phyloP scores from a whole-genome alignment of 768 basidiomycete genomes.

The Lentinula sp. region DNA sequence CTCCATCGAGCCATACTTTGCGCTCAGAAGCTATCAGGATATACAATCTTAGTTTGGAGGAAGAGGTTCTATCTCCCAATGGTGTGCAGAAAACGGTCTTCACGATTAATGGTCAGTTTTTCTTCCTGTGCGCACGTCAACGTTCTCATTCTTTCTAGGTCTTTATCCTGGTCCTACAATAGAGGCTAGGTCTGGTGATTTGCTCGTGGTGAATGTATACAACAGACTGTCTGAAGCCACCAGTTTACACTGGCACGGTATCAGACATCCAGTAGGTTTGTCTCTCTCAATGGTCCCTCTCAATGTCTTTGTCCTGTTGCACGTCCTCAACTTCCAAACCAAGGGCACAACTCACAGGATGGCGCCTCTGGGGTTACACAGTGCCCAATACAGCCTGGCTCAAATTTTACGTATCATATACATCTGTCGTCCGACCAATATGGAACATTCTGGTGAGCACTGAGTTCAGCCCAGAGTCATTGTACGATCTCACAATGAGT shows the following conservation, averaged over 20 bases:
- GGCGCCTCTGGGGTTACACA: slow-evolving; percentile 5
- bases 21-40: not conserved
- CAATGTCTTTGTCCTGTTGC: not conserved
- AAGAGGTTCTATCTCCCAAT: not conserved
- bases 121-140: not conserved
- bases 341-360: slow-evolving; percentile 4
- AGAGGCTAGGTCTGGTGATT: slow-evolving; percentile 27
- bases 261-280: slow-evolving; percentile 2
- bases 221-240: slow-evolving; percentile 25
- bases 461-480: too few species aligned
- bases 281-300: not conserved
- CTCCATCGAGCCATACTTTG: not conserved
- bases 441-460: slow-evolving; percentile 6
- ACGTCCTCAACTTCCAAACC: not conserved
- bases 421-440: slow-evolving; percentile 1
- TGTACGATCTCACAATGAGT: not conserved
- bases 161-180: slow-evolving; percentile 27
- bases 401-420: slow-evolving; percentile 2
- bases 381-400: slow-evolving; percentile 5
- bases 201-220: slow-evolving; percentile 26
- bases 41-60: not conserved
- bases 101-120: slow-evolving; percentile 1
- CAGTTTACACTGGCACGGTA: slow-evolving; percentile 23
- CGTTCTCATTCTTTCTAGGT: slow-evolving; percentile 9
- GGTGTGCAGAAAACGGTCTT: slow-evolving; percentile 4